phyloP scores from a whole-genome alignment of 2,329 filamentous ascomycete species.

The Apiospora rasikravindrae region DNA sequence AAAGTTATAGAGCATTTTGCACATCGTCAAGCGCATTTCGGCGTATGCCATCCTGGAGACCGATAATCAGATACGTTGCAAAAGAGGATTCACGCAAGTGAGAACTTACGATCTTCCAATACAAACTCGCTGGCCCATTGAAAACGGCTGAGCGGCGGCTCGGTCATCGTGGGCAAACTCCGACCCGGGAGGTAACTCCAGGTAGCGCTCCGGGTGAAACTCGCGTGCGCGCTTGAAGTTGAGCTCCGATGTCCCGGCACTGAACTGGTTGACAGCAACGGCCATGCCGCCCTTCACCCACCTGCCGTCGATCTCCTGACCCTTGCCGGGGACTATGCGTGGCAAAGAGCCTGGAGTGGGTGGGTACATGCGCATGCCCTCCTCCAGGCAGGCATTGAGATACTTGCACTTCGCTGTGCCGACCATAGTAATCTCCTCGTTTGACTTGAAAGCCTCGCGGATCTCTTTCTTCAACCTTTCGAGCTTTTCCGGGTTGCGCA shows the following conservation, averaged over 20 bases:
- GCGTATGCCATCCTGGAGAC: conserved; percentile 38
- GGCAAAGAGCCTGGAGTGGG: conserved; percentile 30
- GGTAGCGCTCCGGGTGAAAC: conserved; percentile 38
- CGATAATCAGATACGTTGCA: neutral
- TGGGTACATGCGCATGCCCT: conserved; percentile 48
- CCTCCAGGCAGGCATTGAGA: conserved; percentile 46
- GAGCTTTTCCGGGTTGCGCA: conserved; percentile 36
- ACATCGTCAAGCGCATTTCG: conserved; percentile 42
- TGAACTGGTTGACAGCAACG: conserved; percentile 50
- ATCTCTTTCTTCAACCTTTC: conserved; percentile 45
- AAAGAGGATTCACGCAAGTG: neutral
- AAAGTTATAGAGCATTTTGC: conserved; percentile 39
- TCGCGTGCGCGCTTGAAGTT: conserved; percentile 51
- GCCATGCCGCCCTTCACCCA: conserved; percentile 25
- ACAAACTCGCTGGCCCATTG: conserved; percentile 21
- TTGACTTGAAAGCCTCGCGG: conserved; percentile 40
- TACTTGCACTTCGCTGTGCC: conserved; percentile 41
- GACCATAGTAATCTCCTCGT: conserved; percentile 44
- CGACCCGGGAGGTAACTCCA: conserved; percentile 18
- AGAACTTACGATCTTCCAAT: conserved; percentile 23
- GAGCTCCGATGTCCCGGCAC: conserved; percentile 44
- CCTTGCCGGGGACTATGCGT: conserved; percentile 28
- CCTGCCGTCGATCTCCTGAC: conserved; percentile 28
- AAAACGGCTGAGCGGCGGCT: conserved; percentile 22
- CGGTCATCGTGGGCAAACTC: conserved; percentile 20